Conservation (phyloP, 371 early-diverging fungal species). For the Phascolomyces articulosus region DNA sequence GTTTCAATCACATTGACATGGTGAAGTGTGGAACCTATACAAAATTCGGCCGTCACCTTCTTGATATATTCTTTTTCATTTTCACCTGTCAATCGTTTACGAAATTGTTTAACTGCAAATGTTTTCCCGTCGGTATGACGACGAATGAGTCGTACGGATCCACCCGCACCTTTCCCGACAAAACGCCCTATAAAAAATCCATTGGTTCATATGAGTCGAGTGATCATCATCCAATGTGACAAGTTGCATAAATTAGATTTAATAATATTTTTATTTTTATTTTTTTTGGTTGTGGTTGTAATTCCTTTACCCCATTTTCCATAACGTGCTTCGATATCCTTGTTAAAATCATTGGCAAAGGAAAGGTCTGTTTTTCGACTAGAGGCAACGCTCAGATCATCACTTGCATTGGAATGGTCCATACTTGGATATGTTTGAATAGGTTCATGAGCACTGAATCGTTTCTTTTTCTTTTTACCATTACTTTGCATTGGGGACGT, state of each 20-base stretch:
- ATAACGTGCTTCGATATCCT: conserved; percentile 27
- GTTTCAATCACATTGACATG: conserved; percentile 86
- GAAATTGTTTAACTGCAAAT: conserved; percentile 84
- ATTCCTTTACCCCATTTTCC: conserved; percentile 39
- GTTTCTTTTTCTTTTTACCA: neutral
- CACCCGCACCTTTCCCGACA: conserved; percentile 70
- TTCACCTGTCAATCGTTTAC: conserved; percentile 64
- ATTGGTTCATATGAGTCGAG: too few species aligned
- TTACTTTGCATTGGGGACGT: too few species aligned
- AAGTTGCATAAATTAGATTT: too few species aligned
- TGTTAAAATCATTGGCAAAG: conserved; percentile 32
- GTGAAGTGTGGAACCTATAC: conserved; percentile 78
- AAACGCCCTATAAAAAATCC: conserved; percentile 18
- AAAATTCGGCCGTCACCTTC: conserved; percentile 82
- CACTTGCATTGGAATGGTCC: neutral
- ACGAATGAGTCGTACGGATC: conserved; percentile 60
- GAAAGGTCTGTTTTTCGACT: conserved; percentile 15
- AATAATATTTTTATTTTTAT: too few species aligned
- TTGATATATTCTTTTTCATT: conserved; percentile 78
- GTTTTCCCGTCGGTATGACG: conserved; percentile 53
- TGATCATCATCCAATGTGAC: too few species aligned
- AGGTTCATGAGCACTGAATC: neutral
- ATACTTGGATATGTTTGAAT: conserved; percentile 1
- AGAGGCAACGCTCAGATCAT: neutral
- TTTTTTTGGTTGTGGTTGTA: too few species aligned